These are phyloP conservation scores for Dactylis glomerata DNA, from an alignment of 176 grass and related monocot genomes.

Conservation along the genomic window DNA sequence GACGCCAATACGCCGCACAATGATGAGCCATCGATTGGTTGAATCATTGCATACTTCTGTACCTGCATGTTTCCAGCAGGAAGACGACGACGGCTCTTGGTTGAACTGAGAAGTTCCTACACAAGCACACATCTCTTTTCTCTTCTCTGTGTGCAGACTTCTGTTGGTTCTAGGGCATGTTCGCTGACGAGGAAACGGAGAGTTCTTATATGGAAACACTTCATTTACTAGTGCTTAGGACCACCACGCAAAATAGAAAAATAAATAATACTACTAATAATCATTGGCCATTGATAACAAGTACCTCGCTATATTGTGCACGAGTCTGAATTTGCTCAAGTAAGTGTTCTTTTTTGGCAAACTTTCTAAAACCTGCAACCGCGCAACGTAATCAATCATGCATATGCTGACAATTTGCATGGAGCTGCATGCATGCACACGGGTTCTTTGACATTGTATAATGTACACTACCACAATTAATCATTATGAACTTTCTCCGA, in stretches of 20 bases:
- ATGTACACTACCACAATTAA: slow-evolving; percentile 1
- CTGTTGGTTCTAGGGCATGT: background rate
- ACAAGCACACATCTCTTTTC: background rate
- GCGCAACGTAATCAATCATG: background rate
- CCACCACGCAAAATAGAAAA: slow-evolving; percentile 18
- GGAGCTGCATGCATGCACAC: slow-evolving; percentile 4
- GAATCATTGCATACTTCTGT: background rate
- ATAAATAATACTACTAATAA: background rate
- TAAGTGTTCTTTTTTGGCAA: background rate
- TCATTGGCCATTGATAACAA: slow-evolving; percentile 23
- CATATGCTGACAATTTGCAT: background rate
- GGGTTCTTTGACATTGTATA: background rate
- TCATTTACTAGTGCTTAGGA: slow-evolving; percentile 21
- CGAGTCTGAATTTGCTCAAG: background rate
- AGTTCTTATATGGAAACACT: slow-evolving; percentile 18
- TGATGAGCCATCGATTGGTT: background rate
- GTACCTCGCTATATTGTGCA: background rate
- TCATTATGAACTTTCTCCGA: slow-evolving; percentile 30
- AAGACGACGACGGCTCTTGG: background rate
- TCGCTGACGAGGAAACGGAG: slow-evolving; percentile 37
- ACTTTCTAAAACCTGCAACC: background rate
- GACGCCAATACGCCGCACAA: background rate
- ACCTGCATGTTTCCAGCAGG: background rate
- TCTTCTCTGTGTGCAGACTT: background rate
- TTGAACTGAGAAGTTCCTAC: background rate